Conservation (phyloP, 805 yeast species). For the Candida vartiovaarae region DNA sequence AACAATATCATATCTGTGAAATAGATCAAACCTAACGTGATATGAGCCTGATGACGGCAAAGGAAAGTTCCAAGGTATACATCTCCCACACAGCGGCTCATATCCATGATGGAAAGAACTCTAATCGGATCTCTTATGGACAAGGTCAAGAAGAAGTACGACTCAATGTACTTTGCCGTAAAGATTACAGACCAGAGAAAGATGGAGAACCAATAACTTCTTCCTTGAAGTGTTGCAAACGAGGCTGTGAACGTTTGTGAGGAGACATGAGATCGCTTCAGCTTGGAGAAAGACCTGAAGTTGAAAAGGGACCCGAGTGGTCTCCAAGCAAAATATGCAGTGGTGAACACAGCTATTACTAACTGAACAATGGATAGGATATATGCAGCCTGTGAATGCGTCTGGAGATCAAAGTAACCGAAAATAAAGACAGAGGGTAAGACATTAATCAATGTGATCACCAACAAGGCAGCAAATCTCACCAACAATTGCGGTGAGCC, state of each 20-base stretch:
- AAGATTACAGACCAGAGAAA: slow-evolving; percentile 65
- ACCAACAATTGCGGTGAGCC: slow-evolving; percentile 56
- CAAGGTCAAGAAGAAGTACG: slow-evolving; percentile 70
- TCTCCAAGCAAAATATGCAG: slow-evolving; percentile 46
- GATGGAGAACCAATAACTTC: slow-evolving; percentile 53
- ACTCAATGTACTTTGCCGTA: slow-evolving; percentile 61
- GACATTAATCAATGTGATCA: slow-evolving; percentile 39
- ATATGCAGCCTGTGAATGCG: slow-evolving; percentile 31
- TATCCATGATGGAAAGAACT: slow-evolving; percentile 52
- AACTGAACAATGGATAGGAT: slow-evolving; percentile 48
- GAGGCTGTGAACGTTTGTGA: slow-evolving; percentile 55
- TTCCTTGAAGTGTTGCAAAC: slow-evolving; percentile 45
- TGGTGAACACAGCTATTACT: slow-evolving; percentile 46
- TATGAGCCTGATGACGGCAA: slow-evolving; percentile 51
- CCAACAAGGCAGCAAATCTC: slow-evolving; percentile 37
- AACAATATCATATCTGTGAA: slow-evolving; percentile 63
- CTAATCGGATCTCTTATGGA: slow-evolving; percentile 70
- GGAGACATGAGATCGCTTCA: slow-evolving; percentile 45
- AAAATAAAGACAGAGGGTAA: slow-evolving; percentile 51
- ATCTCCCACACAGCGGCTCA: slow-evolving; percentile 63
- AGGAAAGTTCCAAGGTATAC: slow-evolving; percentile 41
- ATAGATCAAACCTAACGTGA: slow-evolving; percentile 47
- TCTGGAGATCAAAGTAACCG: slow-evolving; percentile 31
- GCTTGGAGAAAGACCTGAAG: slow-evolving; percentile 18
- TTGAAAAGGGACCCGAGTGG: slow-evolving; percentile 54